Evolutionary conservation across 169 alveolate genomes (phyloP).

Genomic region (Plasmodium fragile): DNA sequence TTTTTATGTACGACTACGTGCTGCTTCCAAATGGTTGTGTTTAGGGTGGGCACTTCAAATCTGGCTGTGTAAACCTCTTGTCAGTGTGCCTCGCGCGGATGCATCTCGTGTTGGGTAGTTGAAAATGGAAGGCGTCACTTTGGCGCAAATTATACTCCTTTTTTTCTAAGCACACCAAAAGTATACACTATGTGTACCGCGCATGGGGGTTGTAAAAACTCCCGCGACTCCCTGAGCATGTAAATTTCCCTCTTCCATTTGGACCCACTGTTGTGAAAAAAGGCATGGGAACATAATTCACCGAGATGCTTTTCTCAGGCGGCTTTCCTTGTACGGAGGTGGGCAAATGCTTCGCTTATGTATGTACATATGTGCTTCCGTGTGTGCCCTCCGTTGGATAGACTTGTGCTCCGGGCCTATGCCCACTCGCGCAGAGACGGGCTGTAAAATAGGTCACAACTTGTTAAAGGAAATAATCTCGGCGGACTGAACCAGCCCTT

Average conservation of each 20-base stretch:
- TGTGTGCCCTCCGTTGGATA: neutral
- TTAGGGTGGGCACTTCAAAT: neutral
- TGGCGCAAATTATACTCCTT: neutral
- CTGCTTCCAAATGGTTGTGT: neutral
- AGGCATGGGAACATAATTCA: neutral
- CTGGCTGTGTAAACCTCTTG: neutral
- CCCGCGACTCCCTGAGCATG: neutral
- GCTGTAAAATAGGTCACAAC: conserved; percentile 69
- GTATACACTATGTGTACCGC: neutral
- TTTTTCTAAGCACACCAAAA: neutral
- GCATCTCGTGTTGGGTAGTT: neutral
- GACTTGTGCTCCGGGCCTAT: neutral
- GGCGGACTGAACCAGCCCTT: conserved; percentile 90
- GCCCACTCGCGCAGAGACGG: neutral
- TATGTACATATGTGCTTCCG: neutral
- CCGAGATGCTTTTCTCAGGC: neutral
- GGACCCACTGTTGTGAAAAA: neutral
- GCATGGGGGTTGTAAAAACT: neutral
- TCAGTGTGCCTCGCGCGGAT: neutral
- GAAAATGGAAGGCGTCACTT: neutral
- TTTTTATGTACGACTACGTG: neutral
- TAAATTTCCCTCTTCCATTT: neutral
- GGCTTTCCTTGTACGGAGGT: neutral
- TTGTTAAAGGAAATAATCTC: conserved; percentile 90
- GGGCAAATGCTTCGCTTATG: neutral